Percentiles rank a stretch among this genome's conserved stretches.
Conservation (phyloP, 306 rosid species). For the Lathyrus oleraceus region DNA sequence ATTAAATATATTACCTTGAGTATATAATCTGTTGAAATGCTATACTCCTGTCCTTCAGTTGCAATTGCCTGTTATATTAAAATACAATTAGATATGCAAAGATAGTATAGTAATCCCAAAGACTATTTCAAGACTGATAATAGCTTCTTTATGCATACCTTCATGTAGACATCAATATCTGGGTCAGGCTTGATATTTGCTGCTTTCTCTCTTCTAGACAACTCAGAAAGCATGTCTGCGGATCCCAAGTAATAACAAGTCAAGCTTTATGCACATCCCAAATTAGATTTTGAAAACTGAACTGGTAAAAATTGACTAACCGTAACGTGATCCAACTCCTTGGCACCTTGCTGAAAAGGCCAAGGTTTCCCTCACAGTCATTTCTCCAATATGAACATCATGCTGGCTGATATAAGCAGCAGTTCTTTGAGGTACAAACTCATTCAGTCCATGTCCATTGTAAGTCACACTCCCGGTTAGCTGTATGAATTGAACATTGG, state of each 20-base stretch:
- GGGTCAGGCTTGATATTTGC: slow-evolving; percentile 82
- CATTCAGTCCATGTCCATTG: slow-evolving; percentile 51
- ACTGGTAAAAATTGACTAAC: slow-evolving; percentile 37
- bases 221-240: slow-evolving; percentile 65
- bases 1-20: slow-evolving; percentile 77
- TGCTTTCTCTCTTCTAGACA: slow-evolving; percentile 72
- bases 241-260: background rate
- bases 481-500: slow-evolving; percentile 14
- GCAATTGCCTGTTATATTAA: slow-evolving; percentile 28
- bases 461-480: slow-evolving; percentile 48
- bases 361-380: slow-evolving; percentile 94
- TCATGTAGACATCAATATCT: slow-evolving; percentile 90
- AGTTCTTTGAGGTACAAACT: slow-evolving; percentile 76
- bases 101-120: background rate
- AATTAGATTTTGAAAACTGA: slow-evolving; percentile 10
- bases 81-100: slow-evolving; percentile 1
- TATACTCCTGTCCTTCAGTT: slow-evolving; percentile 61
- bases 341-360: slow-evolving; percentile 86
- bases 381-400: slow-evolving; percentile 81
- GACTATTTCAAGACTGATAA: background rate
- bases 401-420: slow-evolving; percentile 88
- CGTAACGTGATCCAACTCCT: slow-evolving; percentile 85
- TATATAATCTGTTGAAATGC: slow-evolving; percentile 62
- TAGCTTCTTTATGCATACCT: slow-evolving; percentile 39
- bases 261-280: background rate